phyloP scores from a whole-genome alignment of 169 alveolate genomes.

The Blepharisma undulans region DNA sequence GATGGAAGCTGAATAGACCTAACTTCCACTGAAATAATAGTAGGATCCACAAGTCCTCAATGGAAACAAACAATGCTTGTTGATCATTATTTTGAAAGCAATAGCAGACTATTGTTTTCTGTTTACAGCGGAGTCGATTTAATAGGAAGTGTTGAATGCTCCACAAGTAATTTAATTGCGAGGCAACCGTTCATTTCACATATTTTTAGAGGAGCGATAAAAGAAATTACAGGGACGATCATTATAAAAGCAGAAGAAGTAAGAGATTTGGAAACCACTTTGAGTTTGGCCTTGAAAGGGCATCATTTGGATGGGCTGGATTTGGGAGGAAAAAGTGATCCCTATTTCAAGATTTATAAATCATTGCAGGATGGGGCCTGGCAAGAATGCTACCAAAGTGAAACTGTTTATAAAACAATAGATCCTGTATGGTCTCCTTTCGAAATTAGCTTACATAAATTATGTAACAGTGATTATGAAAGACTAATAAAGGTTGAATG shows the following conservation, averaged over 20 bases:
- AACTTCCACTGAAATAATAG: not conserved
- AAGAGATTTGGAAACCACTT: not conserved
- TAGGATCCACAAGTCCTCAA: not conserved
- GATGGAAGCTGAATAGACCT: not conserved
- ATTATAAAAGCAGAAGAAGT: not conserved
- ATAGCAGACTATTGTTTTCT: not conserved
- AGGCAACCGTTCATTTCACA: not conserved
- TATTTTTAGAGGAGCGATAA: not conserved
- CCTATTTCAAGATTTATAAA: not conserved
- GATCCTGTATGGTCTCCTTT: conserved; percentile 38
- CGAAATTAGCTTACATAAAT: not conserved
- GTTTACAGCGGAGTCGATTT: not conserved
- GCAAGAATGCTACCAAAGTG: not conserved
- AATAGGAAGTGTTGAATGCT: not conserved
- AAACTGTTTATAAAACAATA: not conserved
- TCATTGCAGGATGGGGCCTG: not conserved
- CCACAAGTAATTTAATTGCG: not conserved
- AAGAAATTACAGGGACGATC: not conserved
- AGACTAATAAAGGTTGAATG: not conserved
- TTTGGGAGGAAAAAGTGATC: not conserved
- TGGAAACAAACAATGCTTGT: not conserved
- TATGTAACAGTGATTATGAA: conserved; percentile 2
- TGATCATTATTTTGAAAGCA: not conserved
- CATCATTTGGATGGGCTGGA: not conserved
- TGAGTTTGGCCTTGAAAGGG: not conserved